Evolutionary conservation across 148 eudicot species (phyloP), one percentile per base, ranked within the genome.

Genomic region (Pharnaceum exiguum): DNA sequence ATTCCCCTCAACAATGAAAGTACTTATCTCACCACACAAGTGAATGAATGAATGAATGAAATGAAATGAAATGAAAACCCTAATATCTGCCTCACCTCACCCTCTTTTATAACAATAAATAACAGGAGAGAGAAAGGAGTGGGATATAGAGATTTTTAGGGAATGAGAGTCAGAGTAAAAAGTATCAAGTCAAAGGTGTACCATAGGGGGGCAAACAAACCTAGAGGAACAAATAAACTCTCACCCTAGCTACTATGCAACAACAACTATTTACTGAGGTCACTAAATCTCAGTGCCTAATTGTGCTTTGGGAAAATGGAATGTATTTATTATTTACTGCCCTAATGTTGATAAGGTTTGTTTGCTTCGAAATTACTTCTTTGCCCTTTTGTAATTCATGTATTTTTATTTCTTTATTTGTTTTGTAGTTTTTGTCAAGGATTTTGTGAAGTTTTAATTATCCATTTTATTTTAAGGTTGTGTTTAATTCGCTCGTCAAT

Each of bases 231-330:
- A 70, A 70, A 58, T 59, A 51, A 59, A 52, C 53, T 63, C 46
- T 30, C n/a, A 23, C 5, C 11, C n/a, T 18, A 3, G 10, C 45
- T 10, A 52, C 55, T n/a, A n/a, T n/a, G n/a, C n/a, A n/a, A n/a
- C n/a, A n/a, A n/a, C n/a, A n/a, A n/a, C n/a, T n/a, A 61, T 37
- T 70, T 56, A 70, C 64, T 70, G 74, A 70, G 63, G 26, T 70
- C 74, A 70, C 74, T 70, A 70, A 63, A 70, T 70, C 69, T 70
- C 74, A 63, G 69, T 70, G 69, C 74, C 69, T 70, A 70, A 64
- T 63, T 70, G 65, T 70, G 74, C 74, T 70, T 70, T 70, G 65
- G 69, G 69, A 70, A 70, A 48, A 39, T 63, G 63, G 50, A 35
- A 55, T 37, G 18, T 33, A 15, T 30, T 57, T 51, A 30, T 16